phyloP scores from a whole-genome alignment of 805 yeast genomes.

The Jamesozyma gamospora region DNA sequence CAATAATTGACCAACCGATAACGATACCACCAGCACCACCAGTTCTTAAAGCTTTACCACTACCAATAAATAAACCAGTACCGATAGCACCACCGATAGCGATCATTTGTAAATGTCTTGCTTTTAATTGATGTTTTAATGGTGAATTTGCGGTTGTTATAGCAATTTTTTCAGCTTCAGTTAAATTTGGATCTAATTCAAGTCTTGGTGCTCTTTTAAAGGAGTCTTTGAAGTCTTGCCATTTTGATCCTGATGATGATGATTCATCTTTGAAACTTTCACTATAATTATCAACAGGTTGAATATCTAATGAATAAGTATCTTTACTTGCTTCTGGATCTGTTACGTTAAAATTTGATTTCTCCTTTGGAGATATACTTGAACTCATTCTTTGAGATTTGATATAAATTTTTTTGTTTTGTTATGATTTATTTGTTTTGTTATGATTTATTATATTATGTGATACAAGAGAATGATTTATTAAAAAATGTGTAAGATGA shows the following conservation, averaged over 20 bases:
- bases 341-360: not conserved
- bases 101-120: conserved; percentile 52
- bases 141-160: conserved; percentile 44
- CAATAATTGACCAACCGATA: conserved; percentile 45
- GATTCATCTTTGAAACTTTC: not conserved
- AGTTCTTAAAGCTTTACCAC: conserved; percentile 49
- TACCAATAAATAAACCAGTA: conserved; percentile 67
- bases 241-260: not conserved
- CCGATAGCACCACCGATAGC: conserved; percentile 68
- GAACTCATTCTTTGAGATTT: not conserved
- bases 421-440: no score
- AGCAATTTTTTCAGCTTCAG: conserved; percentile 38
- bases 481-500: no score
- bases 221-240: conserved; percentile 6
- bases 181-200: conserved; percentile 32
- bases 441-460: no score
- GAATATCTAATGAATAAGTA: conserved; percentile 2
- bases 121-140: conserved; percentile 42
- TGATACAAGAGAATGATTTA: no score
- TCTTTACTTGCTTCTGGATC: not conserved
- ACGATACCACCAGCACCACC: conserved; percentile 61
- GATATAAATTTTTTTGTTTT: no score
- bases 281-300: not conserved
- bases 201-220: conserved; percentile 5
- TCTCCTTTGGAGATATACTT: not conserved